Conservation (phyloP, 176 grass and related monocot species). For the sorghum (Sorghum bicolor) region DNA sequence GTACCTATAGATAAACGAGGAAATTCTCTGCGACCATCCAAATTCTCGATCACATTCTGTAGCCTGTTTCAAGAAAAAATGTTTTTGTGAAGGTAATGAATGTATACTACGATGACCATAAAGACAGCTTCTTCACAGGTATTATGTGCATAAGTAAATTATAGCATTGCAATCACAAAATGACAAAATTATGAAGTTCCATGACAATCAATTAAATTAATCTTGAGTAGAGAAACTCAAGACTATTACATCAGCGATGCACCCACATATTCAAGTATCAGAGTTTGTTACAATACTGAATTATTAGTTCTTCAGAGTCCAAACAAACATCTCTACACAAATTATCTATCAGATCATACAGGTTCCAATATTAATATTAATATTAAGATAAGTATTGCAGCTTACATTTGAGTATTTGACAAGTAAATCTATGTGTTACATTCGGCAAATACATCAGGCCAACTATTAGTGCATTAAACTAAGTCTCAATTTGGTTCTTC, state of each 20-base stretch:
- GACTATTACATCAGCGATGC: neutral
- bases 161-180: neutral
- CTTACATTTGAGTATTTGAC: neutral
- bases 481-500: neutral
- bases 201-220: neutral
- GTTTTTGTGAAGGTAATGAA: slow-evolving; percentile 18
- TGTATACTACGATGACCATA: neutral
- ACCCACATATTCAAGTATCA: neutral
- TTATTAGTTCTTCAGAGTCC: neutral
- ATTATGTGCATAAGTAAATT: slow-evolving; percentile 12
- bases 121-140: neutral
- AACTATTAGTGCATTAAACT: slow-evolving; percentile 13
- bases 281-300: neutral
- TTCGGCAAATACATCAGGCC: slow-evolving; percentile 13
- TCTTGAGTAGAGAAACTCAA: neutral
- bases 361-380: neutral
- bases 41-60: slow-evolving; percentile 73
- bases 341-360: neutral
- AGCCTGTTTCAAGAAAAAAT: slow-evolving; percentile 44
- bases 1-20: slow-evolving; percentile 89
- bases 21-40: slow-evolving; percentile 63
- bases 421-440: slow-evolving; percentile 8
- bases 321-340: slow-evolving; percentile 14
- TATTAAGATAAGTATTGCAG: neutral
- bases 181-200: neutral